phyloP scores from a whole-genome alignment of 75 land plant species.

The Selaginella moellendorffii region DNA sequence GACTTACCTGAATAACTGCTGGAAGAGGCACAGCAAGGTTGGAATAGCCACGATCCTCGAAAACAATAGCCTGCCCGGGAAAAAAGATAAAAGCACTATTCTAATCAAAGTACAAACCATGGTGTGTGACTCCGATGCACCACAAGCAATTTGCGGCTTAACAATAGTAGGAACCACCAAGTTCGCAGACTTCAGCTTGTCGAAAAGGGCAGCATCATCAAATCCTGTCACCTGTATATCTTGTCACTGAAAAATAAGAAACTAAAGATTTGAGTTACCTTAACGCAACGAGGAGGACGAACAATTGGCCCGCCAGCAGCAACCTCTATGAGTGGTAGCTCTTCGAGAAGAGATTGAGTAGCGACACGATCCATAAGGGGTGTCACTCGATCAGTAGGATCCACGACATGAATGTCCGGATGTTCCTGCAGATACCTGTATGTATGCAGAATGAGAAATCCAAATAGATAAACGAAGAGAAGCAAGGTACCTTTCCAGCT shows the following conservation, averaged over 20 bases:
- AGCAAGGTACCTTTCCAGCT: slow-evolving; percentile 49
- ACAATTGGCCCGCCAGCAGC: slow-evolving; percentile 21
- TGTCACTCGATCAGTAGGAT: slow-evolving; percentile 47
- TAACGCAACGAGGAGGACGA: slow-evolving; percentile 60
- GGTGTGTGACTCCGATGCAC: slow-evolving; percentile 73
- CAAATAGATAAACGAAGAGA: too few species aligned
- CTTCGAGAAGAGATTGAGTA: slow-evolving; percentile 60
- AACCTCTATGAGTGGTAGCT: slow-evolving; percentile 26
- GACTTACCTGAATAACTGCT: slow-evolving; percentile 57
- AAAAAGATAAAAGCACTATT: neutral
- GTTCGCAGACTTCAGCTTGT: slow-evolving; percentile 33
- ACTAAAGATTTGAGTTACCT: slow-evolving; percentile 26
- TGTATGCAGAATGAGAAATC: neutral
- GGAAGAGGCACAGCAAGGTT: slow-evolving; percentile 73
- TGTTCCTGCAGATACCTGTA: slow-evolving; percentile 44
- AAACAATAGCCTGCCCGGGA: slow-evolving; percentile 58
- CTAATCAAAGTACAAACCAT: slow-evolving; percentile 36
- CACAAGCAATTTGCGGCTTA: slow-evolving; percentile 96
- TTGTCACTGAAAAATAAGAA: neutral
- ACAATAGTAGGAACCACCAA: slow-evolving; percentile 66
- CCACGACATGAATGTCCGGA: slow-evolving; percentile 43
- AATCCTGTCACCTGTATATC: slow-evolving; percentile 48
- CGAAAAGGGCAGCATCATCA: slow-evolving; percentile 28
- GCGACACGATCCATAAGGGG: slow-evolving; percentile 72
- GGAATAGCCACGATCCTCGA: slow-evolving; percentile 48